Conservation (phyloP, 176 grass and related monocot species). For the Musa acuminata region DNA sequence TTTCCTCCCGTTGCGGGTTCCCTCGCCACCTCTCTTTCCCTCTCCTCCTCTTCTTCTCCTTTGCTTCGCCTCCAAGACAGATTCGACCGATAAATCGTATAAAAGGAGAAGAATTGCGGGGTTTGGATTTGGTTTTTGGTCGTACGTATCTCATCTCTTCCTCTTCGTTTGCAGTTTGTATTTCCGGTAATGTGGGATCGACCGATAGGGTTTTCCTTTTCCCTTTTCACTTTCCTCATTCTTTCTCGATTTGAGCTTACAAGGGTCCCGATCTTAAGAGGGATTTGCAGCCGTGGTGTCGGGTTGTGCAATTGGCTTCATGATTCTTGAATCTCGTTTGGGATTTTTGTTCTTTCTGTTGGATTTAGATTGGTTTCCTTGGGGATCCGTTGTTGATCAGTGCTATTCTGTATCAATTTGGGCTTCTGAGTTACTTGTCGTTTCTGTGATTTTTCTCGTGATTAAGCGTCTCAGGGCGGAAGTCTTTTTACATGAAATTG, state of each 20-base stretch:
- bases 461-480: too few species aligned
- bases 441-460: too few species aligned
- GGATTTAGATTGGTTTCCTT: not conserved
- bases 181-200: not conserved
- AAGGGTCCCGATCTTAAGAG: not conserved
- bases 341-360: not conserved
- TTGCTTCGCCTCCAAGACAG: not conserved
- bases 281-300: not conserved
- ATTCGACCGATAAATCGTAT: not conserved
- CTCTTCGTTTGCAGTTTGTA: not conserved
- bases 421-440: not conserved
- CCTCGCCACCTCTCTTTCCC: not conserved
- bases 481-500: too few species aligned
- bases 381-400: not conserved
- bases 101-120: not conserved
- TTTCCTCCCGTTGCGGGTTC: conserved; percentile 1
- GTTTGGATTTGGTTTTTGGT: not conserved
- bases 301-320: not conserved
- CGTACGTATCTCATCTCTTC: not conserved
- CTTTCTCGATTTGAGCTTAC: not conserved
- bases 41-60: not conserved
- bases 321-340: not conserved
- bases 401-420: not conserved
- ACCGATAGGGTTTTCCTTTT: not conserved
- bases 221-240: not conserved